A percentile compares a stretch with the other conserved stretches of the same genome.
Evolutionary conservation across 2,329 filamentous ascomycete genomes (phyloP).

Genomic region (Gremmenia infestans): DNA sequence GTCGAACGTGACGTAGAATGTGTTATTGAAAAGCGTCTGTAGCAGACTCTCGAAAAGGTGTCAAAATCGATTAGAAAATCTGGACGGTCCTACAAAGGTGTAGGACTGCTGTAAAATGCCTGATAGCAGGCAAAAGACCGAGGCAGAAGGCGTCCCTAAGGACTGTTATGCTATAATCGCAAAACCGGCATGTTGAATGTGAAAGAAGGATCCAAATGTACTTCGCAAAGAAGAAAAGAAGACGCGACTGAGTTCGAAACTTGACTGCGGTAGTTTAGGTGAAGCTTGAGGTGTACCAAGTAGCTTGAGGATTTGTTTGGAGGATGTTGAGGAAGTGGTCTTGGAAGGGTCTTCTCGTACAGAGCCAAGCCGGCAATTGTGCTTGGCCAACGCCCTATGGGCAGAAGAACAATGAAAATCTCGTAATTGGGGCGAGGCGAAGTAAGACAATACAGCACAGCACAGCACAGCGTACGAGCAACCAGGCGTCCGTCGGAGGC

Average conservation of each 20-base stretch:
- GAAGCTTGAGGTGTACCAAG: background rate
- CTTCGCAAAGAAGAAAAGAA: conserved; percentile 14
- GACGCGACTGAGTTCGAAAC: background rate
- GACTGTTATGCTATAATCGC: conserved; percentile 39
- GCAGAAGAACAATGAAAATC: too few species aligned
- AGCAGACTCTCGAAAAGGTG: conserved; percentile 5
- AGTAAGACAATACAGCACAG: too few species aligned
- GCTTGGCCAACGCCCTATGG: background rate
- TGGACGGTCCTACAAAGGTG: background rate
- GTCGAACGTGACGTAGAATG: conserved; percentile 4
- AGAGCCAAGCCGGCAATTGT: background rate
- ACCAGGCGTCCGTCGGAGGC: background rate
- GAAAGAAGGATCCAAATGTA: conserved; percentile 22
- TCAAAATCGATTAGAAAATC: conserved; percentile 3
- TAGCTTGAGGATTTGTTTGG: background rate
- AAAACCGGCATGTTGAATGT: conserved; percentile 26
- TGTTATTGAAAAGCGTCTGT: conserved; percentile 3
- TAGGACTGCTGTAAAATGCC: conserved; percentile 11
- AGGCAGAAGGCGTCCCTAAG: conserved; percentile 39
- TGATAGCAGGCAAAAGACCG: conserved; percentile 17
- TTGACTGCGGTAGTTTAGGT: too few species aligned
- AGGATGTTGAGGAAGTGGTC: background rate
- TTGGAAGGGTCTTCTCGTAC: too few species aligned
- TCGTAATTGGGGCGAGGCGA: too few species aligned
- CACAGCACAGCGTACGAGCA: too few species aligned